Conservation (phyloP, 1,284 basidiomycete species). For the Leucocoprinus gongylophorus region DNA sequence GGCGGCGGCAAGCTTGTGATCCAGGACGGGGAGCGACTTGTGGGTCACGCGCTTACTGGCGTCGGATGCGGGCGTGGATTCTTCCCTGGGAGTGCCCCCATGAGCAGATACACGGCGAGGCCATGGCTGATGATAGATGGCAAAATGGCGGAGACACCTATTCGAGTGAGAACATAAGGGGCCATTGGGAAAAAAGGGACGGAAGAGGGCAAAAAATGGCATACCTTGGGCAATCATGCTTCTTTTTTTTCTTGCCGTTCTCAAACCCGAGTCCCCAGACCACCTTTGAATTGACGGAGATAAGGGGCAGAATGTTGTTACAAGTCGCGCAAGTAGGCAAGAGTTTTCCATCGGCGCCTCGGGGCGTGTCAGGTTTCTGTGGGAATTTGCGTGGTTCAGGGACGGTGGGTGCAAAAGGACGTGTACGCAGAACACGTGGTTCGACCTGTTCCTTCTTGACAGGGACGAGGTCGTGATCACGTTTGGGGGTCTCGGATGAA, state of each 20-base stretch:
- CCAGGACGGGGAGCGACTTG: conserved; percentile 42
- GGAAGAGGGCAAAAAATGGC: conserved; percentile 17
- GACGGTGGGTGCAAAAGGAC: conserved; percentile 33
- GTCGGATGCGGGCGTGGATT: conserved; percentile 40
- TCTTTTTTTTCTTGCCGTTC: conserved; percentile 47
- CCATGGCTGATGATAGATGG: conserved; percentile 66
- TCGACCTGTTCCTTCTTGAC: conserved; percentile 48
- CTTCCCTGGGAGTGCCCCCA: conserved; percentile 50
- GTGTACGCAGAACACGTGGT: conserved; percentile 40
- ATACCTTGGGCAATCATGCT: conserved; percentile 68
- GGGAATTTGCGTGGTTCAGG: conserved; percentile 29
- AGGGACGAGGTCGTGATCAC: conserved; percentile 29
- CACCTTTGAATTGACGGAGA: conserved; percentile 61
- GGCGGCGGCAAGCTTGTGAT: conserved; percentile 48
- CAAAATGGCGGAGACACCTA: conserved; percentile 70
- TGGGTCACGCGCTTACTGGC: conserved; percentile 39
- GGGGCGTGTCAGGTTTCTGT: conserved; percentile 33
- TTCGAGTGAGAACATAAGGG: conserved; percentile 1
- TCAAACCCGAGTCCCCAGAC: conserved; percentile 61
- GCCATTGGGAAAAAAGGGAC: background rate
- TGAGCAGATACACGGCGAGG: conserved; percentile 51
- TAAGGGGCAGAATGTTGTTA: conserved; percentile 59
- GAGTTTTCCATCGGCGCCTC: conserved; percentile 48
- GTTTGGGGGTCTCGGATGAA: conserved; percentile 13
- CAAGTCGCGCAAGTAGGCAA: conserved; percentile 64